Conservation (phyloP, 169 alveolate genomes). For the Eimeria sp. region DNA sequence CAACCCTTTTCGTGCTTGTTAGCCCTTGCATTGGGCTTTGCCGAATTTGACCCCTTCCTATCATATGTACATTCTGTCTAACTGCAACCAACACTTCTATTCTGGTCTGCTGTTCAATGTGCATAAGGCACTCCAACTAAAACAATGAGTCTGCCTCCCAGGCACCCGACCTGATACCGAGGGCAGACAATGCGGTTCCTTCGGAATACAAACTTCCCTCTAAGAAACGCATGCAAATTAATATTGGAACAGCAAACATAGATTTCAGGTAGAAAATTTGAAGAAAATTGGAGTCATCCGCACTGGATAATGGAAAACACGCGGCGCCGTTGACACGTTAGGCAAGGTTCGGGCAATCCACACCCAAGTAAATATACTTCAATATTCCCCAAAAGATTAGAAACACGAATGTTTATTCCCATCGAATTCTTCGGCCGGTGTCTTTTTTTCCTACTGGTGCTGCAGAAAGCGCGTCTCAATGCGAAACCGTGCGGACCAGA, state of each 20-base stretch:
- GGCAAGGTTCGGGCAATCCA: background rate
- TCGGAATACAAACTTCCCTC: background rate
- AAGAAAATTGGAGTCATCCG: background rate
- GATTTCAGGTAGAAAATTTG: background rate
- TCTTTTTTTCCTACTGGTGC: background rate
- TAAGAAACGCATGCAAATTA: background rate
- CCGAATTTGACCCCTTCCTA: background rate
- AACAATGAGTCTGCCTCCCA: background rate
- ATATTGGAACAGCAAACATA: background rate
- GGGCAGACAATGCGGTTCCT: background rate
- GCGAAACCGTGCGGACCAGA: background rate
- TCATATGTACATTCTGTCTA: background rate
- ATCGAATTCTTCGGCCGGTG: background rate
- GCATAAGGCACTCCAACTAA: background rate
- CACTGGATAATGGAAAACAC: background rate
- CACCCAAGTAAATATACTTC: background rate
- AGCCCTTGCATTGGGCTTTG: no score
- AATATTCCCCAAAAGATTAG: background rate
- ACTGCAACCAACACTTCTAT: background rate
- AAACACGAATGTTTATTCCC: background rate
- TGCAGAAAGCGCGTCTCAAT: conserved; percentile 32
- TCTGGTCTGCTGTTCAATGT: background rate
- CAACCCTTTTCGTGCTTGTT: background rate
- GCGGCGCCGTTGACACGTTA: background rate
- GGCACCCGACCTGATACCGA: background rate